Evolutionary conservation across 495 filamentous ascomycete species (phyloP).

Genomic region (Darksidea phi): DNA sequence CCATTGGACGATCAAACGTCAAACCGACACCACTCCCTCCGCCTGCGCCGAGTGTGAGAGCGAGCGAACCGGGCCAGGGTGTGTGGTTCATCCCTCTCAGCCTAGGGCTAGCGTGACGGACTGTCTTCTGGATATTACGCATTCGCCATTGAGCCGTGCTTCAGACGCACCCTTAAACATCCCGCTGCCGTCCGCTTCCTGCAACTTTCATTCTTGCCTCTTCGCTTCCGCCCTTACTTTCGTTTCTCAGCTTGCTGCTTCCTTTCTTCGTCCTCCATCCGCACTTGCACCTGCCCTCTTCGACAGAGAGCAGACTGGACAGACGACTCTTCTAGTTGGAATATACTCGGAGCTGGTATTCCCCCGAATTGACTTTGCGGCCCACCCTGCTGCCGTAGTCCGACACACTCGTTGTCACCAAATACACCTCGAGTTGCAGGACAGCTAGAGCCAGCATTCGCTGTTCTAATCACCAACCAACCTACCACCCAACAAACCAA

Average conservation of each 20-base stretch:
- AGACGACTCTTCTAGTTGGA: constrained; percentile 13
- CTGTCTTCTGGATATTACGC: constrained; percentile 1
- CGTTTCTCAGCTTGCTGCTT: constrained; percentile 19
- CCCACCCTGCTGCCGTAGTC: not conserved
- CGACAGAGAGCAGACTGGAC: not conserved
- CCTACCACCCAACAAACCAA: too few species aligned
- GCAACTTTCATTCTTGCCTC: not conserved
- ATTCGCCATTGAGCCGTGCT: not conserved
- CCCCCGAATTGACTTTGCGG: not conserved
- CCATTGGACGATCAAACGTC: constrained; percentile 4
- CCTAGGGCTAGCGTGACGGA: not conserved
- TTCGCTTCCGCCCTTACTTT: constrained; percentile 13
- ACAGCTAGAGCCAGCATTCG: constrained; percentile 21
- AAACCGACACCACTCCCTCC: not conserved
- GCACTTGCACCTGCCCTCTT: not conserved
- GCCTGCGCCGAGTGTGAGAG: not conserved
- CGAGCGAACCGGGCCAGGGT: not conserved
- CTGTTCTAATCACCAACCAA: constrained; percentile 7
- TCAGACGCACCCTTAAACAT: constrained; percentile 14
- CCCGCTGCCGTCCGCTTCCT: constrained; percentile 7
- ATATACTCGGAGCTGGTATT: constrained; percentile 25
- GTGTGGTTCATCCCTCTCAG: not conserved
- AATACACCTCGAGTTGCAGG: constrained; percentile 6
- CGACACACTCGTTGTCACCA: constrained; percentile 19
- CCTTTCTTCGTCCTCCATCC: constrained; percentile 1